Evolutionary conservation across 2,329 filamentous ascomycete genomes (phyloP).

Genomic region (Alternaria sp.): DNA sequence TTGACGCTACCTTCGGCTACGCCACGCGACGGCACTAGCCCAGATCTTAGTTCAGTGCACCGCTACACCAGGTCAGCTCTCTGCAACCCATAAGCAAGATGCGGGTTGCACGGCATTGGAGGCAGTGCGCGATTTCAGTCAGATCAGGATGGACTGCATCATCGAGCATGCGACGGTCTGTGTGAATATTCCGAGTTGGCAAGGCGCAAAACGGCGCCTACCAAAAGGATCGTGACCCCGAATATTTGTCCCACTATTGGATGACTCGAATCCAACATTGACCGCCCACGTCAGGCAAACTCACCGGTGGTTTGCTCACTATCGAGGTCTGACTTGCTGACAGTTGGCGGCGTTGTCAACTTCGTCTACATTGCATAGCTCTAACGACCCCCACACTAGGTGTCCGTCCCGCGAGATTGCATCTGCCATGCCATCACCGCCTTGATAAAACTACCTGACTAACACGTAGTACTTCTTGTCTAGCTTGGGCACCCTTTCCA

Average conservation of each 20-base stretch:
- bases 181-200: constrained; percentile 11
- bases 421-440: constrained; percentile 8
- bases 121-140: constrained; percentile 7
- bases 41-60: constrained; percentile 20
- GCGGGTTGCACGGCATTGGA: constrained; percentile 17
- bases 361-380: constrained; percentile 1
- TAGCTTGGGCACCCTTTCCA: neutral
- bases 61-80: constrained; percentile 20
- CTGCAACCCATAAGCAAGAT: constrained; percentile 20
- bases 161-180: constrained; percentile 18
- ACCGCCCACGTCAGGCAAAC: constrained; percentile 12
- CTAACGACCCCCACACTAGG: constrained; percentile 13
- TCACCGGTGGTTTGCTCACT: constrained; percentile 9
- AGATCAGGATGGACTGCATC: constrained; percentile 15
- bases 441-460: neutral
- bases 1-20: constrained; percentile 17
- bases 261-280: constrained; percentile 13
- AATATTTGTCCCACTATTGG: constrained; percentile 23
- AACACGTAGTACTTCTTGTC: neutral
- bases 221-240: constrained; percentile 19
- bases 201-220: constrained; percentile 18
- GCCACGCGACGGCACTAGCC: constrained; percentile 20
- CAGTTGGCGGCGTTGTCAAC: constrained; percentile 1
- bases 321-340: constrained; percentile 12
- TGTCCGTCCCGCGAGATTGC: neutral